Evolutionary conservation across 73 alveolate species (phyloP).

Genomic region (Effrenium voratum): DNA sequence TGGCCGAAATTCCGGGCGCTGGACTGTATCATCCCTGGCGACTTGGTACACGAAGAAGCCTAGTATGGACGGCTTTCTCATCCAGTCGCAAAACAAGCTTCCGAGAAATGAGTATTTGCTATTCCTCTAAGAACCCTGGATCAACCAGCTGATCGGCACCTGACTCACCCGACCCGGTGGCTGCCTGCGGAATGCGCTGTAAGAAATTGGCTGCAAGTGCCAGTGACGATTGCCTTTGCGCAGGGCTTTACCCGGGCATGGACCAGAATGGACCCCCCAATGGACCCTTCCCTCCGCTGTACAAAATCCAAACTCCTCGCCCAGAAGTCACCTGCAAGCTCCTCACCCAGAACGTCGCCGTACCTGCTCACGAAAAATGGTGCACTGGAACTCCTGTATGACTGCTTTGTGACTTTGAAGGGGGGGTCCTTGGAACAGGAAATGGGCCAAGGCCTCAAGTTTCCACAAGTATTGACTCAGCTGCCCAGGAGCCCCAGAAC

Average conservation of each 20-base stretch:
- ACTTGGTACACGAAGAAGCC: constrained; percentile 83
- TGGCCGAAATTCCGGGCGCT: neutral
- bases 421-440: neutral
- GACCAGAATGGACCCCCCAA: too few species aligned
- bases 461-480: neutral
- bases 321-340: too few species aligned
- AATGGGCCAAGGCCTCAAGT: neutral
- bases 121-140: too few species aligned
- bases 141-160: neutral
- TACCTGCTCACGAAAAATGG: constrained; percentile 4
- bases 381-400: too few species aligned
- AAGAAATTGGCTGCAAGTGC: too few species aligned
- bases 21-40: constrained; percentile 70
- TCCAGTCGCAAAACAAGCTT: too few species aligned
- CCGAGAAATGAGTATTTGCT: neutral
- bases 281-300: too few species aligned
- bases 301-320: too few species aligned
- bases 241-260: too few species aligned
- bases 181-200: neutral
- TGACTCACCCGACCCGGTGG: neutral
- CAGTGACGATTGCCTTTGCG: too few species aligned
- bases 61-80: neutral
- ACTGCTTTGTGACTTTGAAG: too few species aligned
- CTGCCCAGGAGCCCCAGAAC: neutral
- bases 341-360: constrained; percentile 64